Evolutionary conservation across 768 basidiomycete species (phyloP).

Genomic region (Cantharellus cinnabarinus): DNA sequence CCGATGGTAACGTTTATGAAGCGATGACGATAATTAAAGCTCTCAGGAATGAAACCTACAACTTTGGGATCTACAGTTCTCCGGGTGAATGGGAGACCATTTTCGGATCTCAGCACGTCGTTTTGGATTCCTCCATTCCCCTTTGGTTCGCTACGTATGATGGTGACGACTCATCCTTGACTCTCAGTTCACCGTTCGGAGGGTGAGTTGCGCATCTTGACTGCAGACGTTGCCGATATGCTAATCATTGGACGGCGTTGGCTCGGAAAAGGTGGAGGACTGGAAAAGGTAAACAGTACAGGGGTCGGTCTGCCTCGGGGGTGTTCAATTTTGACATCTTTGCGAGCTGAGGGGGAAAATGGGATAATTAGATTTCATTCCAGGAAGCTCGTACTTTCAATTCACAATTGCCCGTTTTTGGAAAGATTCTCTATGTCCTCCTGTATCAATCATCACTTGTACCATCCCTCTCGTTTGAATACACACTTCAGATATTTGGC

Average conservation of each 20-base stretch:
- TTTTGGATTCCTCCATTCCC: not conserved
- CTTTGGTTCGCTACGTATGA: constrained; percentile 5
- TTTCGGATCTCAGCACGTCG: constrained; percentile 1
- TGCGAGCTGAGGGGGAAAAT: constrained; percentile 1
- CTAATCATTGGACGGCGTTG: not conserved
- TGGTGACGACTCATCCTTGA: not conserved
- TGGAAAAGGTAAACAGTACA: constrained; percentile 15
- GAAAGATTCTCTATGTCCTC: too few relatives aligned
- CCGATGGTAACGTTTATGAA: not conserved
- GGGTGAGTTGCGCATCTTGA: not conserved
- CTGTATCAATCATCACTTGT: too few relatives aligned
- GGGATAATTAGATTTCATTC: too few relatives aligned
- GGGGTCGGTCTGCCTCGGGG: constrained; percentile 14
- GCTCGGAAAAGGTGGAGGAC: constrained; percentile 1
- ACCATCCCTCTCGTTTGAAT: too few relatives aligned
- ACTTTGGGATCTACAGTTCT: constrained; percentile 6
- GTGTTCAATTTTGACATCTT: constrained; percentile 13
- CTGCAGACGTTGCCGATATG: not conserved
- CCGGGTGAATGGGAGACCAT: constrained; percentile 3
- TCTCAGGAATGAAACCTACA: not conserved
- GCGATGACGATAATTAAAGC: not conserved
- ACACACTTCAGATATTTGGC: too few relatives aligned
- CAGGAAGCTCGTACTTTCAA: too few relatives aligned
- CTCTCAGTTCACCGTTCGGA: not conserved
- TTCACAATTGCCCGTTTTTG: too few relatives aligned